Evolutionary conservation across 1,139 yeast genomes (phyloP).

Genomic region (Protomyces inundatus): DNA sequence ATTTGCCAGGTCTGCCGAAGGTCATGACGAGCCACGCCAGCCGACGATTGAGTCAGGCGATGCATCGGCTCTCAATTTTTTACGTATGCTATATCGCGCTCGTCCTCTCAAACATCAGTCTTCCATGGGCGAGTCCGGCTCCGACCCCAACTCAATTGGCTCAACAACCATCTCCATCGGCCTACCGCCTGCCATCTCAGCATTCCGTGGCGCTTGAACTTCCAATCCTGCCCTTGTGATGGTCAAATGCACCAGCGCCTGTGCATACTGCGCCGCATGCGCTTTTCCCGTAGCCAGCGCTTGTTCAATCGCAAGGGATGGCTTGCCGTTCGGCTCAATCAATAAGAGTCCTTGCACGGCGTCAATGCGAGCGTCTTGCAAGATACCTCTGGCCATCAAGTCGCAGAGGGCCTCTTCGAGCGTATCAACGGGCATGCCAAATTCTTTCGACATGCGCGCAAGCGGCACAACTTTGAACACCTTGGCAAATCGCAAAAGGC

Average conservation of each 20-base stretch:
- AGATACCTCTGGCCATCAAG: constrained; percentile 26
- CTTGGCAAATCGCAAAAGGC: constrained; percentile 29
- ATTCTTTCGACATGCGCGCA: constrained; percentile 29
- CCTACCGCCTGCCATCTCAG: no score
- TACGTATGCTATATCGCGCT: no score
- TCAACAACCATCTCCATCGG: background rate
- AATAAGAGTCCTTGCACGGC: constrained; percentile 1
- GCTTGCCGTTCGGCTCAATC: background rate
- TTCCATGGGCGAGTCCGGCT: background rate
- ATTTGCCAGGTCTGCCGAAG: no score
- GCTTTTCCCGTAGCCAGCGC: background rate
- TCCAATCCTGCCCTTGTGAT: constrained; percentile 3
- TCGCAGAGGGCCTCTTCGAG: constrained; percentile 27
- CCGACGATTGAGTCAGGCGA: no score
- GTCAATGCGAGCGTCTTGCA: constrained; percentile 16
- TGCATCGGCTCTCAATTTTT: no score
- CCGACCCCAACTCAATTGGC: background rate
- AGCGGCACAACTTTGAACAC: constrained; percentile 31
- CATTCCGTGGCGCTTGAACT: background rate
- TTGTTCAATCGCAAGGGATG: background rate
- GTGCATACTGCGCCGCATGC: constrained; percentile 3
- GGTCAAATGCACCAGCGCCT: constrained; percentile 5
- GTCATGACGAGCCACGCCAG: no score
- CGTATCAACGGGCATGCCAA: constrained; percentile 25
- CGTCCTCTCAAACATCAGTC: background rate